Conservation (phyloP, 2,329 filamentous ascomycete genomes). For the Cryphonectria radicalis region DNA sequence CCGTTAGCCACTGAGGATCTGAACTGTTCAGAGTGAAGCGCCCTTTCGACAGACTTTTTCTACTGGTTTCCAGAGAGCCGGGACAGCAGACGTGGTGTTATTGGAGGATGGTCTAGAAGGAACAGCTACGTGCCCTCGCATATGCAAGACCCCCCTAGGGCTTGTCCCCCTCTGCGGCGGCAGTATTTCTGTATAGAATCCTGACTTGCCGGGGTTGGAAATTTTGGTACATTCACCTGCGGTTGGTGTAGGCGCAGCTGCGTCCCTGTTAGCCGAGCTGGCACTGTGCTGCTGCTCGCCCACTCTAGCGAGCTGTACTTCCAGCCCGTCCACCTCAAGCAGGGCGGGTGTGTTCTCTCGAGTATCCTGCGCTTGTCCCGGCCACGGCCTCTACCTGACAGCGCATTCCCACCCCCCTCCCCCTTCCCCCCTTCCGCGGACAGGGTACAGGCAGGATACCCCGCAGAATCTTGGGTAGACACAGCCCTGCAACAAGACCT, state of each 20-base stretch:
- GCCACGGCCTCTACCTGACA: not conserved
- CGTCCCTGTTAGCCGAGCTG: constrained; percentile 5
- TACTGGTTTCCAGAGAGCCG: constrained; percentile 15
- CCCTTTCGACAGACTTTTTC: constrained; percentile 14
- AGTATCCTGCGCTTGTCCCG: not conserved
- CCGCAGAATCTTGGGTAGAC: not conserved
- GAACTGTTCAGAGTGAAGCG: constrained; percentile 4
- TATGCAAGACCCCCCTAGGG: constrained; percentile 6
- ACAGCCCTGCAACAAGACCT: constrained; percentile 5
- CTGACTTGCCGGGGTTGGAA: constrained; percentile 12
- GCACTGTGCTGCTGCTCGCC: constrained; percentile 26
- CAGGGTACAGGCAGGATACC: constrained; percentile 16
- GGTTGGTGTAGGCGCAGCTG: constrained; percentile 21
- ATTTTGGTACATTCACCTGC: constrained; percentile 10
- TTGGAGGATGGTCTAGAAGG: constrained; percentile 20
- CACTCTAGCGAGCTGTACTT: not conserved
- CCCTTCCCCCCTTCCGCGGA: not conserved
- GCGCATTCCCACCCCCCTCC: not conserved
- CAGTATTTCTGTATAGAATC: constrained; percentile 7
- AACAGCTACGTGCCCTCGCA: constrained; percentile 13
- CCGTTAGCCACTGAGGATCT: constrained; percentile 11
- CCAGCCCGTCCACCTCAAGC: not conserved
- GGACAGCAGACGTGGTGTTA: constrained; percentile 12
- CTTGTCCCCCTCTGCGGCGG: constrained; percentile 8
- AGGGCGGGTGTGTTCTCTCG: not conserved